A percentile compares a stretch with the other conserved stretches of the same genome.
These are phyloP conservation scores for Fusarium temperatum DNA, from an alignment of 2,329 filamentous ascomycete genomes.

Conservation along the genomic window DNA sequence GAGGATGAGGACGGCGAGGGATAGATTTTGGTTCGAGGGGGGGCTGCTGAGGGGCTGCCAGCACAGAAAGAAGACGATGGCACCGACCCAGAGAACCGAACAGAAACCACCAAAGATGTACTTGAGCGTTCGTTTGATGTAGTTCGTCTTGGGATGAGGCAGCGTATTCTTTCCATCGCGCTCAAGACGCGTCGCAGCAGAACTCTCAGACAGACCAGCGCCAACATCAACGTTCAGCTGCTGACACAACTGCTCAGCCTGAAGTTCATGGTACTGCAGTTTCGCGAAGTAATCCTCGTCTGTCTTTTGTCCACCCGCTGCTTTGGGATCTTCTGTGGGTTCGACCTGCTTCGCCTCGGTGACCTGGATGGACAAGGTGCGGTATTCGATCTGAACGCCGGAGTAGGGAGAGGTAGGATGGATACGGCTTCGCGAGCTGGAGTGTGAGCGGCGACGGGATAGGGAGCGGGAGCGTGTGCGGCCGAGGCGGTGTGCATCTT, in stretches of 20 bases:
- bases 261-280: slow-evolving; percentile 51
- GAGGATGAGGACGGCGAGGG: slow-evolving; percentile 56
- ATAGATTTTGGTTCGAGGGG: slow-evolving; percentile 54
- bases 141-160: slow-evolving; percentile 54
- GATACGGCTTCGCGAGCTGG: slow-evolving; percentile 38
- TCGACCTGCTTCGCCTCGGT: slow-evolving; percentile 49
- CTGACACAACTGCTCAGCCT: slow-evolving; percentile 48
- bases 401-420: slow-evolving; percentile 47
- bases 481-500: slow-evolving; percentile 4
- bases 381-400: slow-evolving; percentile 52
- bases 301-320: slow-evolving; percentile 42
- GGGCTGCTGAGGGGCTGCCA: slow-evolving; percentile 58
- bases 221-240: slow-evolving; percentile 50
- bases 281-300: slow-evolving; percentile 56
- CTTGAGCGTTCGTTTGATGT: slow-evolving; percentile 51
- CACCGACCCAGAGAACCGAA: slow-evolving; percentile 57
- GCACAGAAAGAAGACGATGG: slow-evolving; percentile 59
- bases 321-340: slow-evolving; percentile 25
- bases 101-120: slow-evolving; percentile 60
- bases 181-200: slow-evolving; percentile 47
- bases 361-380: slow-evolving; percentile 53
- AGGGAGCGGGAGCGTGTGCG: slow-evolving; percentile 26
- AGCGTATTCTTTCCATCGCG: slow-evolving; percentile 55
- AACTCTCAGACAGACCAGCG: slow-evolving; percentile 48
- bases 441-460: slow-evolving; percentile 33